Evolutionary conservation across 805 yeast species (phyloP), one percentile per base, ranked within the genome.

Genomic region (Huiozyma naganishii): DNA sequence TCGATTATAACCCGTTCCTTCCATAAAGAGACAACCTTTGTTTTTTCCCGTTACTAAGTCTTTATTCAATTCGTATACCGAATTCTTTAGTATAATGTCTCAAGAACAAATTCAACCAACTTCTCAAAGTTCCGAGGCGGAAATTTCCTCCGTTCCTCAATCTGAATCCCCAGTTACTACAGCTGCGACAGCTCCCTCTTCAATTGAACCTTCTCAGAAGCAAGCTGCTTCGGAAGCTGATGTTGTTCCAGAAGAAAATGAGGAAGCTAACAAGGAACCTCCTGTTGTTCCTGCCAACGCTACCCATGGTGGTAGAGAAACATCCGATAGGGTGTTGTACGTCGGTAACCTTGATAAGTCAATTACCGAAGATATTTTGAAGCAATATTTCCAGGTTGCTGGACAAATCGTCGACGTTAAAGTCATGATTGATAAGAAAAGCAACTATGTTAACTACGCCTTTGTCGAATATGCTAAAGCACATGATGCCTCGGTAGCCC

Each of bases 221-320:
- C 33, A 30, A 30, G 5, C 9, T 9, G n/a, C 44, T 30, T 23
- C 42, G 6, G 36, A 36, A 17, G 10, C 27, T 17, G 39, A 37
- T 4, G 27, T 12, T 2, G 11, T 32, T 39, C 34, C 27, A 39
- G 40, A 32, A 39, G 17, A 29, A 27, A n/a, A 30, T 27, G 32
- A 9, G 27, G 37, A 40, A n/a, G 17, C n/a, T 27, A 42, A 23
- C 8, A 40, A 41, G 27, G 50, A 49, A n/a, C 48, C 51, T 34
- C 34, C 54, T 7, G 61, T 65, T 9, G 56, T 66, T 17, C 82
- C 82, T 7, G 89, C 89, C n/a, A 71, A 75, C 48, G 92, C 90
- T 11, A 62, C 74, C 17, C 77, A 79, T 44, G 95, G 95, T 42
- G 95, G 95, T 30, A 76, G 95, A 53, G 90, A 83, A 55, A 72